Evolutionary conservation across 805 yeast genomes (phyloP).

Genomic region (Yamadazyma paraphyllophila): DNA sequence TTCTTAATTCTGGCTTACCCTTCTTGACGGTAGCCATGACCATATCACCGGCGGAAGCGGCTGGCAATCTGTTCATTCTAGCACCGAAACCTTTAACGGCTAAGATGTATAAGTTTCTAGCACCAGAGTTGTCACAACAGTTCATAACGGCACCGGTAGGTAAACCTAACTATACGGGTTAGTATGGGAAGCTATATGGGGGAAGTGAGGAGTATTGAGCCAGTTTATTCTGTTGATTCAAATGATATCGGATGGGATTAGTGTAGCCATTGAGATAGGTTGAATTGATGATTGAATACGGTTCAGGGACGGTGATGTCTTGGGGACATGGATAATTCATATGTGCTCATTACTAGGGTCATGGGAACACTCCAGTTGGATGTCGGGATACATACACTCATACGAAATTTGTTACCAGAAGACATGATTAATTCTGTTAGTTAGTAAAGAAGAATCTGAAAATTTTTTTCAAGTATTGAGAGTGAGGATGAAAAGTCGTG

Average conservation of each 20-base stretch:
- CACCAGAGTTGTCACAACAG: conserved; percentile 99
- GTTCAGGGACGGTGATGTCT: too few species aligned
- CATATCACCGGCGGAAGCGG: conserved; percentile 99
- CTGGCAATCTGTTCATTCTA: conserved; percentile 99
- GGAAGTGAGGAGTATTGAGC: too few species aligned
- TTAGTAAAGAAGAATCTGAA: conserved; percentile 6
- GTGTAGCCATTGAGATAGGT: background rate
- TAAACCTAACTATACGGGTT: conserved; percentile 79
- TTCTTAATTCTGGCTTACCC: conserved; percentile 99
- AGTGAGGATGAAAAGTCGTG: conserved; percentile 7
- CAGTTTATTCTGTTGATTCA: too few species aligned
- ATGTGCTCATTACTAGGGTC: background rate
- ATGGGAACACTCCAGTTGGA: background rate
- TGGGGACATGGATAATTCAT: background rate
- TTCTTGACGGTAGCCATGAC: conserved; percentile 99
- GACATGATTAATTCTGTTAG: conserved; percentile 28
- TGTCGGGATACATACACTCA: conserved; percentile 75
- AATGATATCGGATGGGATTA: too few species aligned
- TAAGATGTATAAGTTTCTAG: conserved; percentile 97
- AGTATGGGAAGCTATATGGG: conserved; percentile 21
- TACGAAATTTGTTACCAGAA: conserved; percentile 99
- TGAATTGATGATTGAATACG: background rate
- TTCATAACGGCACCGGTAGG: conserved; percentile 99
- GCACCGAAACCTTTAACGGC: conserved; percentile 99
- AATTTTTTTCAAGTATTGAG: conserved; percentile 2